phyloP scores from a whole-genome alignment of 352 stramenopile species.

The Phytophthora cryptogea region DNA sequence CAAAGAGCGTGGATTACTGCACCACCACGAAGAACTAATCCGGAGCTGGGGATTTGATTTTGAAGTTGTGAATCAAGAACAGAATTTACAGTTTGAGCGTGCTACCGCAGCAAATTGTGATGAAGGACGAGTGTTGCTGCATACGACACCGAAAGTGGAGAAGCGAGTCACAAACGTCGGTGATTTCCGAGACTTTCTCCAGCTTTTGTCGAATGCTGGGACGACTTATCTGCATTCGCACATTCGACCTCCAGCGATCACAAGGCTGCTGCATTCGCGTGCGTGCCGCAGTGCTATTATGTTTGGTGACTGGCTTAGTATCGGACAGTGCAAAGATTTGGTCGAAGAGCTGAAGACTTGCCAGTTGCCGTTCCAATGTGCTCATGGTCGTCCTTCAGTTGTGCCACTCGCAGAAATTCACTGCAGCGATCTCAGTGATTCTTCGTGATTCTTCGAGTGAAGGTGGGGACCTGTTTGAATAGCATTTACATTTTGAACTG shows the following conservation, averaged over 20 bases:
- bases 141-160: slow-evolving; percentile 70
- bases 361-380: slow-evolving; percentile 90
- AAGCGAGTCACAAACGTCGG: slow-evolving; percentile 57
- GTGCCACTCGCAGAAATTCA: slow-evolving; percentile 83
- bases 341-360: slow-evolving; percentile 76
- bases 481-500: background rate
- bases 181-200: slow-evolving; percentile 89
- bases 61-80: slow-evolving; percentile 24
- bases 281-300: slow-evolving; percentile 93
- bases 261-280: slow-evolving; percentile 83
- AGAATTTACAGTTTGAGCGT: background rate
- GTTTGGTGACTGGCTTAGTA: slow-evolving; percentile 89
- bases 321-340: slow-evolving; percentile 70
- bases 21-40: slow-evolving; percentile 53
- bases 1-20: slow-evolving; percentile 51
- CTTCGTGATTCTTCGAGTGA: background rate
- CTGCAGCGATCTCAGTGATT: background rate
- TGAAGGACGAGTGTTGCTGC: slow-evolving; percentile 34
- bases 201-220: slow-evolving; percentile 46
- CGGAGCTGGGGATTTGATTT: slow-evolving; percentile 87
- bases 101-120: slow-evolving; percentile 8
- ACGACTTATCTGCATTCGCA: slow-evolving; percentile 24
- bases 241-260: slow-evolving; percentile 77
- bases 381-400: slow-evolving; percentile 89
- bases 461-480: background rate